Base-by-base conservation (phyloP, 352 stramenopile genomes). In the Globisporangium sylvaticum region DNA sequence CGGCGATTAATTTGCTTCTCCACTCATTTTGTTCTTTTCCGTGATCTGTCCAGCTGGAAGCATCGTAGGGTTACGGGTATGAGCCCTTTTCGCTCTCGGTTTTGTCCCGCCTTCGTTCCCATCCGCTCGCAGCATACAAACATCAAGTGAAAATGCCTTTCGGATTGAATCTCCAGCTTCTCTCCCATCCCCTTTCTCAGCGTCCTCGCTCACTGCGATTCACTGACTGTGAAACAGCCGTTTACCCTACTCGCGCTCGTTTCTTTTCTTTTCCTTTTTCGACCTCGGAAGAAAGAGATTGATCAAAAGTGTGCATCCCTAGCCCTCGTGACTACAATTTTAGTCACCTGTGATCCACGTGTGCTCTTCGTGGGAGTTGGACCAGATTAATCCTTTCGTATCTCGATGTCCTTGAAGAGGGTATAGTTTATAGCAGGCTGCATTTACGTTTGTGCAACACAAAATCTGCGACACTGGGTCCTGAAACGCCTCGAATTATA, bases 381-480 rank as follows among this genome's bases (percentile, higher is more conserved):
- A 32, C 22, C 50, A n/a, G 50, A 57, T 57, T 57, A 57, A 29
- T 57, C 22, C 14, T 22, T 18, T 48, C 42, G 3, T 3, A 20
- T 56, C 9, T 4, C 15, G 12, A n/a, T 56, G 12, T 31, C 20
- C 12, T 56, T 56, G 12, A 31, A 34, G 4, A 34, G 50, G 50
- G 15, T 57, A 57, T 29, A 2, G 3, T n/a, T 10, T 32, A n/a
- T 10, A 9, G n/a, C 50, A 56, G 50, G 12, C 20, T 18, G 0
- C 10, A 10, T 48, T 2, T 3, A 0, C 4, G 2, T 22, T 22
- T 18, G 22, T 3, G 0, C 1, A 8, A 1, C 1, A 2, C 3
- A 48, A n/a, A 57, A 57, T 14, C 24, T 32, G 50, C 50, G 50
- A 57, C 24, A 57, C 24, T 15, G 15, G 5, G 3, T 57, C 10